A percentile compares a stretch with the other conserved stretches of the same genome.
phyloP scores from a whole-genome alignment of 176 grass and related monocot genomes.

The Rhynchospora tenuis region DNA sequence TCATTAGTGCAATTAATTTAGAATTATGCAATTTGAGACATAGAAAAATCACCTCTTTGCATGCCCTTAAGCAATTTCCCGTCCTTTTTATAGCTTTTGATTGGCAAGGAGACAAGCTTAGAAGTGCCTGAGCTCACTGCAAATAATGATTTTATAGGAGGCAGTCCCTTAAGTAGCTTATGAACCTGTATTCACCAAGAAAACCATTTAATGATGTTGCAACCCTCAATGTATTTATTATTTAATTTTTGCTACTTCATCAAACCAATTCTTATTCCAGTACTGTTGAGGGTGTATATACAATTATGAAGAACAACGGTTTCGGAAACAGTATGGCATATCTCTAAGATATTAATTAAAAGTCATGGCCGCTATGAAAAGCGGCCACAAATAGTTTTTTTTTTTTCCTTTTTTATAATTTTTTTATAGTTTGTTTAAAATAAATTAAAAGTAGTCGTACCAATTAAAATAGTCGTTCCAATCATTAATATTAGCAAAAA shows the following conservation, averaged over 20 bases:
- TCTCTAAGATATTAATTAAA: too few species aligned
- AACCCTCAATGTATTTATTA: background rate
- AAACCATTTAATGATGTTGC: background rate
- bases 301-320: background rate
- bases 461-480: too few species aligned
- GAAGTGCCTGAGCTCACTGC: conserved; percentile 85
- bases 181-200: conserved; percentile 55
- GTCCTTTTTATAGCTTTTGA: conserved; percentile 95
- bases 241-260: background rate
- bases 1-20: background rate
- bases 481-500: too few species aligned
- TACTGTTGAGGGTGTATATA: background rate
- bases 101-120: conserved; percentile 80
- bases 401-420: too few species aligned
- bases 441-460: too few species aligned
- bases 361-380: too few species aligned
- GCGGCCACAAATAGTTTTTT: too few species aligned
- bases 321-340: background rate
- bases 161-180: conserved; percentile 88
- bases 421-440: too few species aligned
- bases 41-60: conserved; percentile 75
- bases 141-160: conserved; percentile 89
- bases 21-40: background rate
- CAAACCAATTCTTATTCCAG: background rate
- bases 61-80: conserved; percentile 96